Evolutionary conservation across 208 protist species (phyloP).

Genomic region (Trypanosoma cruzi): DNA sequence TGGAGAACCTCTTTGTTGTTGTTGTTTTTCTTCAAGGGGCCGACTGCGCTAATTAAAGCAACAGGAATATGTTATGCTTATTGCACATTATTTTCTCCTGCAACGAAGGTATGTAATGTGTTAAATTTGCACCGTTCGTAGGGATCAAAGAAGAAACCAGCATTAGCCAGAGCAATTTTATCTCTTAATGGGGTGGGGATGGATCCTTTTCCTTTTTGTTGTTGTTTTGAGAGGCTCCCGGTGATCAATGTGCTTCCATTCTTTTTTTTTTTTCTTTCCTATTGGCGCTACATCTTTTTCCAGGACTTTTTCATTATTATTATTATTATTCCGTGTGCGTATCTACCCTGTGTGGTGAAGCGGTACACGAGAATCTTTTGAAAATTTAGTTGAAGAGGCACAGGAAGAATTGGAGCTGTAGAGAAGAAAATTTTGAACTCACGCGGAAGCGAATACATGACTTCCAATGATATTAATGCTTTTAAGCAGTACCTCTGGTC

Average conservation of each 20-base stretch:
- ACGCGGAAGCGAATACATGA: not conserved
- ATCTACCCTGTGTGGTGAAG: not conserved
- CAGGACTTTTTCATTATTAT: not conserved
- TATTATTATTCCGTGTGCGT: not conserved
- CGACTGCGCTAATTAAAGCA: not conserved
- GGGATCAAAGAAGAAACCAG: conserved; percentile 3
- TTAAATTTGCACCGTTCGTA: not conserved
- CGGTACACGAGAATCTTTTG: not conserved
- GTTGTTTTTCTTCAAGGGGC: not conserved
- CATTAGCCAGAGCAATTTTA: not conserved
- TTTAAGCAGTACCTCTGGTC: conserved; percentile 49
- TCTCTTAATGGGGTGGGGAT: not conserved
- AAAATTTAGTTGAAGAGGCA: not conserved
- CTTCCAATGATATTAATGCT: conserved; percentile 6
- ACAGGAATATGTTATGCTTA: not conserved
- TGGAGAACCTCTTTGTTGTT: not conserved
- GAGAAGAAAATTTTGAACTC: not conserved
- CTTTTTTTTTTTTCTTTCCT: not conserved
- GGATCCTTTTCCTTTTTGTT: not conserved
- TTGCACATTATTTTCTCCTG: not conserved
- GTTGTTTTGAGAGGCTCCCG: not conserved
- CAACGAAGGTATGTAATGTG: not conserved
- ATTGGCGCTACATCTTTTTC: not conserved
- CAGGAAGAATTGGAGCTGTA: not conserved
- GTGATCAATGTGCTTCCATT: not conserved